Conservation (phyloP, 2,329 filamentous ascomycete species). For the Cladophialophora immunda region DNA sequence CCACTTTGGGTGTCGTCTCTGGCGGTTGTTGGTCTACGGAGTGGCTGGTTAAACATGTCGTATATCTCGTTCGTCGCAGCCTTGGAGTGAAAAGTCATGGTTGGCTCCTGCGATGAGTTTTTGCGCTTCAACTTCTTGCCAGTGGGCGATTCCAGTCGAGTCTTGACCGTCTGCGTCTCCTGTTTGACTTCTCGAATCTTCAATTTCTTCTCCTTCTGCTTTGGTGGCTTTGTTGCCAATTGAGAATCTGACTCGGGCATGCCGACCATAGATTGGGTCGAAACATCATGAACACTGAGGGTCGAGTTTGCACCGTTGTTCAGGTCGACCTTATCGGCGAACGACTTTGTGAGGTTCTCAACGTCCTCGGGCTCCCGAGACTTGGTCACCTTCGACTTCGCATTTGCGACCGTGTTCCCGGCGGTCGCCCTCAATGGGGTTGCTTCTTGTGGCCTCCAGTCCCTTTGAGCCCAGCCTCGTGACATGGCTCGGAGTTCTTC, state of each 20-base stretch:
- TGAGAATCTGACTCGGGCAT: conserved; percentile 36
- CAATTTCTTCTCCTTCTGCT: conserved; percentile 70
- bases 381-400: conserved; percentile 24
- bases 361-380: conserved; percentile 44
- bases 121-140: conserved; percentile 85
- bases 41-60: conserved; percentile 91
- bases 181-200: conserved; percentile 83
- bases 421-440: conserved; percentile 17
- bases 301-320: conserved; percentile 16
- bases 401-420: conserved; percentile 22
- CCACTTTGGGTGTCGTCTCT: conserved; percentile 66
- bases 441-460: conserved; percentile 56
- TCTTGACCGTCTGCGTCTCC: conserved; percentile 94
- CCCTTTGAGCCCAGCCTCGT: conserved; percentile 70
- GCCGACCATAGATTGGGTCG: conserved; percentile 39
- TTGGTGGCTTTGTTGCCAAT: conserved; percentile 21
- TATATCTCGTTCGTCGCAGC: conserved; percentile 98
- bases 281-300: conserved; percentile 34
- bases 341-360: conserved; percentile 38
- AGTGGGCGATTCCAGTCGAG: conserved; percentile 89
- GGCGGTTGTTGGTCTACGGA: conserved; percentile 60
- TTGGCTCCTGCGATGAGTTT: conserved; percentile 74
- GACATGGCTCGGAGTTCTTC: conserved; percentile 86
- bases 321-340: conserved; percentile 33
- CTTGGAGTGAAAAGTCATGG: conserved; percentile 95